Evolutionary conservation across 1,284 basidiomycete genomes (phyloP).

Genomic region (Ceratobasidium sp.): DNA sequence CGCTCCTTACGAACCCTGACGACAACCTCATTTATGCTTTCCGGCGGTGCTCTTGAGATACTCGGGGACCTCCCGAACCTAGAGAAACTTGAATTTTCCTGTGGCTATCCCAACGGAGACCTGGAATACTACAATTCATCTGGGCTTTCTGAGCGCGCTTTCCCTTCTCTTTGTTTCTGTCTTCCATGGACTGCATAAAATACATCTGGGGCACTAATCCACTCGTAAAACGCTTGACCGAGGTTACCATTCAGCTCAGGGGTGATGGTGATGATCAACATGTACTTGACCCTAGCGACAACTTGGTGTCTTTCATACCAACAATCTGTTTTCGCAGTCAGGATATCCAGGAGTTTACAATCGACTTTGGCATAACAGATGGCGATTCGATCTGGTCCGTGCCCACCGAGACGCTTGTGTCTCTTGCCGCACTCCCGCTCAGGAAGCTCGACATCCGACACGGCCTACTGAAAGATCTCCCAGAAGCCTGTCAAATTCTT

Average conservation of each 20-base stretch:
- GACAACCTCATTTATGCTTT: background rate
- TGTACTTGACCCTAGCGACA: too few relatives aligned
- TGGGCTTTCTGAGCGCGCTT: background rate
- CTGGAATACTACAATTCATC: background rate
- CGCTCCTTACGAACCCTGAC: background rate
- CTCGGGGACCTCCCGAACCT: background rate
- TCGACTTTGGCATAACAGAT: background rate
- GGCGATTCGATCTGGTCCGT: too few relatives aligned
- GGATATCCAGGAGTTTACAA: background rate
- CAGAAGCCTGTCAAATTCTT: too few relatives aligned
- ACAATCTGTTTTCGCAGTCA: background rate
- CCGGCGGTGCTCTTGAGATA: background rate
- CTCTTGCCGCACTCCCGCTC: too few relatives aligned
- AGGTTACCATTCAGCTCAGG: background rate
- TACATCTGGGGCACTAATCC: background rate
- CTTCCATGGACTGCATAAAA: background rate
- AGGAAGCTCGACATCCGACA: too few relatives aligned
- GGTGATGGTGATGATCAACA: background rate
- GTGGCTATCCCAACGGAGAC: background rate
- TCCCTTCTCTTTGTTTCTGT: background rate
- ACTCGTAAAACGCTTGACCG: background rate
- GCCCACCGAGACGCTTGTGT: too few relatives aligned
- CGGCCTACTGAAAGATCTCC: too few relatives aligned
- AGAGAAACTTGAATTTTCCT: background rate
- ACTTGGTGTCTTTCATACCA: background rate